Percentiles rank a stretch among this genome's conserved stretches.
Conservation (phyloP, 345 rosid species). For the Syzygium oleosum region DNA sequence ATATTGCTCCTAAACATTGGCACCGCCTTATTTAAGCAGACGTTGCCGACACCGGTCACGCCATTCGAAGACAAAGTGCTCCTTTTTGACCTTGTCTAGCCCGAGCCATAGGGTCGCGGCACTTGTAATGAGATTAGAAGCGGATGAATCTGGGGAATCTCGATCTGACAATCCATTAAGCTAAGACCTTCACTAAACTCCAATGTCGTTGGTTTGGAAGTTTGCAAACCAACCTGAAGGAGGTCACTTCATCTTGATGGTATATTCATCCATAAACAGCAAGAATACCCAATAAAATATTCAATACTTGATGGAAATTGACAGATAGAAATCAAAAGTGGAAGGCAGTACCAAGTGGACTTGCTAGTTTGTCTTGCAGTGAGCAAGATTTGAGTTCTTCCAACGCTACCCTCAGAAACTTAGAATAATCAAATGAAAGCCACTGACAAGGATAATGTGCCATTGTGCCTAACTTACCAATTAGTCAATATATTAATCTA, state of each 20-base stretch:
- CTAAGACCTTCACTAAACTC: not conserved
- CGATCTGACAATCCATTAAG: not conserved
- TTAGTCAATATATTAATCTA: not conserved
- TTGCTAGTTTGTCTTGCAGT: not conserved
- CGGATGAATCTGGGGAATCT: not conserved
- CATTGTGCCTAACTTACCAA: not conserved
- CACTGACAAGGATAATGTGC: not conserved
- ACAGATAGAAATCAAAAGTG: not conserved
- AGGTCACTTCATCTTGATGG: not conserved
- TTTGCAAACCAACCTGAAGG: not conserved
- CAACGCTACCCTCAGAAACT: not conserved
- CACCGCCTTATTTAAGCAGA: not conserved
- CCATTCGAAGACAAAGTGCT: not conserved
- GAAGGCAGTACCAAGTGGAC: not conserved
- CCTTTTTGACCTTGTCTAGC: not conserved
- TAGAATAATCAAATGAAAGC: not conserved
- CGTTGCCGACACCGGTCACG: not conserved
- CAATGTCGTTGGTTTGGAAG: not conserved
- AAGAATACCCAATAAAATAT: not conserved
- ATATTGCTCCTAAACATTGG: not conserved
- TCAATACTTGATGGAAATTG: not conserved
- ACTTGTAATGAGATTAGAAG: not conserved
- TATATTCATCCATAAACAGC: not conserved
- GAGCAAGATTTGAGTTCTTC: not conserved
- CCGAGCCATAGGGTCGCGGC: not conserved